These are phyloP conservation scores for Phytopythium boreale DNA, from an alignment of 352 stramenopile genomes.

Conservation along the genomic window DNA sequence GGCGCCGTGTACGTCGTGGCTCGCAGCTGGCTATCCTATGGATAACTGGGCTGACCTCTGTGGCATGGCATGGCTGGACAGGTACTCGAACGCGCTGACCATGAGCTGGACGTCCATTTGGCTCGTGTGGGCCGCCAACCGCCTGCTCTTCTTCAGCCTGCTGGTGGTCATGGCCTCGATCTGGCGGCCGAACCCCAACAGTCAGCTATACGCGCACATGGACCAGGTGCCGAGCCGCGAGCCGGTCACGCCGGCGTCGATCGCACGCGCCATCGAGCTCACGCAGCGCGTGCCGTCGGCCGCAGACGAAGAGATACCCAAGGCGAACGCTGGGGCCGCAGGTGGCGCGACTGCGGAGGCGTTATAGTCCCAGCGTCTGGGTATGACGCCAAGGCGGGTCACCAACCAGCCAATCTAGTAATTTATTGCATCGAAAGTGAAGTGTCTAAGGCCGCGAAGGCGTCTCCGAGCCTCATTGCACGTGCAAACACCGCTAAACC, in stretches of 20 bases:
- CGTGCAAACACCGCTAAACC: too few species aligned
- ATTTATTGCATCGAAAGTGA: neutral
- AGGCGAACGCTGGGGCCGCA: neutral
- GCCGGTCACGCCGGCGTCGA: conserved; percentile 42
- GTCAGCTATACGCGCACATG: conserved; percentile 69
- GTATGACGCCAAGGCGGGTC: neutral
- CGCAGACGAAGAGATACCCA: conserved; percentile 31
- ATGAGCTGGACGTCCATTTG: conserved; percentile 74
- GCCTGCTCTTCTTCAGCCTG: conserved; percentile 65
- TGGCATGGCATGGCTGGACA: conserved; percentile 19
- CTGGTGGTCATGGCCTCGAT: conserved; percentile 67
- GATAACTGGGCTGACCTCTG: too few species aligned
- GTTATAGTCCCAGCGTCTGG: neutral
- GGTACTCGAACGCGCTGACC: conserved; percentile 63
- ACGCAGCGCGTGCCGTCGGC: conserved; percentile 56
- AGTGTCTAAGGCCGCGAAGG: too few species aligned
- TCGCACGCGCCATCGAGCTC: conserved; percentile 47
- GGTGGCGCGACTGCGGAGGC: neutral
- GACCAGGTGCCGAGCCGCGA: conserved; percentile 76
- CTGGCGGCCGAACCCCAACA: conserved; percentile 70
- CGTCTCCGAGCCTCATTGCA: too few species aligned
- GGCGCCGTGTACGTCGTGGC: conserved; percentile 74
- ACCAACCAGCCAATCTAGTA: neutral
- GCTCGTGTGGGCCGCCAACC: conserved; percentile 76
- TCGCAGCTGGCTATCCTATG: too few species aligned